Base-by-base conservation (phyloP, 768 basidiomycete species). In the Xerocomellus amylosporus region DNA sequence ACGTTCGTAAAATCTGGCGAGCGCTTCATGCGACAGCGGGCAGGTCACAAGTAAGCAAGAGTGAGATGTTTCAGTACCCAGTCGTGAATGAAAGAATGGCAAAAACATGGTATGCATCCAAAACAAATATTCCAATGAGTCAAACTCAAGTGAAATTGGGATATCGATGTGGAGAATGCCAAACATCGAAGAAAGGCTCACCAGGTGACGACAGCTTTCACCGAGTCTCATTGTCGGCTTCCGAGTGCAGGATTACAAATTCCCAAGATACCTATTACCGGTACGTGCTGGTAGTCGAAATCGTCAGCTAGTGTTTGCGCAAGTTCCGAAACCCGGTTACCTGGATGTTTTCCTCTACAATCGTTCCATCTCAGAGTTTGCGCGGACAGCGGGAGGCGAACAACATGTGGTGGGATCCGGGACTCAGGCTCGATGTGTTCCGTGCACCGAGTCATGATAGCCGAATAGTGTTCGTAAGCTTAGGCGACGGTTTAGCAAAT, bases 1-100 rank as follows among this genome's bases (percentile, higher is more conserved):
- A 60, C 5, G 51, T 50, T 65, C 65, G 53, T 62, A 17, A 58
- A 57, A 55, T 31, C 54, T 56, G 56, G 60, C 10, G 49, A 45
- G 46, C 30, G 28, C 63, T 67, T 55, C 36, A 34, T 41, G 43
- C 13, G 22, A 42, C 10, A 36, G 48, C 31, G 51, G 44, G 41
- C 5, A 38, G 28, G 37, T 30, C 20, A 44, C 33, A 8, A 36
- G 47, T 36, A 14, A 55, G 51, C 28, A 39, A 40, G 36, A 19
- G 56, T 40, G 39, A 49, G 43, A 58, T 46, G 47, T 47, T 56
- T 41, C 42, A n/a, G 51, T 48, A n/a, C n/a, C n/a, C n/a, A n/a
- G n/a, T n/a, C 38, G n/a, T 8, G 20, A 51, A 50, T 26, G 22
- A 53, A 56, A 54, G 46, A 28, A 46, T 10, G n/a, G 42, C 33